These are phyloP conservation scores for Aspergillus tamarii DNA, from an alignment of 2,329 filamentous ascomycete species.

Conservation along the genomic window DNA sequence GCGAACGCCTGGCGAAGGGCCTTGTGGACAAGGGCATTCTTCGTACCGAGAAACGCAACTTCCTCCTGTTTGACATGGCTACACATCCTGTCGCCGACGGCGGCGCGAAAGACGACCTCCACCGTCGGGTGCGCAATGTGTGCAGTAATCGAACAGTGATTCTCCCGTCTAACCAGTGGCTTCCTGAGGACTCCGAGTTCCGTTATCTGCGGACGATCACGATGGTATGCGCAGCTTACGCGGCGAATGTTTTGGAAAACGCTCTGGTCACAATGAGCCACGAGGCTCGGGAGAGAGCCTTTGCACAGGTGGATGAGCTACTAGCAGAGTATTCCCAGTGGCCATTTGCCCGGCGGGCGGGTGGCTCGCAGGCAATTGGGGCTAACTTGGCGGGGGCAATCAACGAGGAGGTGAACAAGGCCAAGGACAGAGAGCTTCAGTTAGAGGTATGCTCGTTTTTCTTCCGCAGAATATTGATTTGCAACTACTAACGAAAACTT, in stretches of 20 bases:
- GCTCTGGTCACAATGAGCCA: slow-evolving; percentile 92
- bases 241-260: slow-evolving; percentile 97
- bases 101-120: slow-evolving; percentile 96
- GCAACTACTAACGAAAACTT: slow-evolving; percentile 2
- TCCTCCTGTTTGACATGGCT: slow-evolving; percentile 99
- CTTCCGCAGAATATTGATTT: background rate
- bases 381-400: slow-evolving; percentile 90
- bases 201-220: slow-evolving; percentile 87
- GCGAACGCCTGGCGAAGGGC: slow-evolving; percentile 94
- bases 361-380: slow-evolving; percentile 79
- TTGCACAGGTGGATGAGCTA: slow-evolving; percentile 95
- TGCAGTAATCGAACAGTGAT: slow-evolving; percentile 94
- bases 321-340: slow-evolving; percentile 96
- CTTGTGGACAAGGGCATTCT: slow-evolving; percentile 98
- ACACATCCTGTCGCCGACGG: slow-evolving; percentile 96
- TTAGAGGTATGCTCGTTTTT: slow-evolving; percentile 71
- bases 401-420: slow-evolving; percentile 80
- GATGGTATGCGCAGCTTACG: slow-evolving; percentile 98
- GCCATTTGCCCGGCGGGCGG: slow-evolving; percentile 83
- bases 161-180: slow-evolving; percentile 80
- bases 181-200: slow-evolving; percentile 93
- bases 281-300: slow-evolving; percentile 90
- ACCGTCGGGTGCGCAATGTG: slow-evolving; percentile 86
- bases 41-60: slow-evolving; percentile 98
- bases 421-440: slow-evolving; percentile 93